Evolutionary conservation across 164 flowering plant species (phyloP), one percentile per base, ranked within the genome.

Genomic region (Berberis thunbergii): DNA sequence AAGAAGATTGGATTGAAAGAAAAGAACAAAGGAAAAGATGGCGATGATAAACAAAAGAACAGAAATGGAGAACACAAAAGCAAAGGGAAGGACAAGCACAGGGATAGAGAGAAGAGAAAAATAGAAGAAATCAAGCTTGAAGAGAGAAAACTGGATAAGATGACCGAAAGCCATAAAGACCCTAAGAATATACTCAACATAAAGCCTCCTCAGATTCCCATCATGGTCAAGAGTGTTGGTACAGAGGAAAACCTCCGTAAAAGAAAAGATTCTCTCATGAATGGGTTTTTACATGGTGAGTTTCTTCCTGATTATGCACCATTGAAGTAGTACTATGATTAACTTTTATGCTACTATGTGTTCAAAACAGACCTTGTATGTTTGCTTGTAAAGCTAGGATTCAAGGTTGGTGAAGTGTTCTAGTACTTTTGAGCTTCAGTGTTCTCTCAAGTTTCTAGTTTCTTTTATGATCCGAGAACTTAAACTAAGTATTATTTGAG

Each of bases 251-350:
- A 72, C 70, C 61, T 61, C 62, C 72, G 69, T 64, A 87, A 86
- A 72, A 70, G 85, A 62, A 84, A 85, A 76, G 90, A 80, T 48
- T 44, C 59, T 7, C 81, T 80, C 73, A 70, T 67, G 45, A 86
- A 86, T 77, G 93, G 89, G 40, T 68, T 79, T 70, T 43, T 73
- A 42, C 83, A 78, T 78, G 91, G 97, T 91, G 82, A 85, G 95
- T 79, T 26, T 26, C 26, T 26, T 56, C 45, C 55, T 57, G 48
- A 59, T 54, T 60, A 45, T 7, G 45, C 12, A 41, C 43, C 60
- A 57, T 42, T n/a, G 45, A 57, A 40, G 9, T 41, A 38, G 40
- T 41, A 42, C 11, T 57, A 40, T 10, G 8, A 2, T 46, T 54
- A n/a, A 39, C 46, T 55, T 26, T 26, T 26, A 26, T 12, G 62